Conservation (phyloP, 1,284 basidiomycete species). For the Marasmius oreades region DNA sequence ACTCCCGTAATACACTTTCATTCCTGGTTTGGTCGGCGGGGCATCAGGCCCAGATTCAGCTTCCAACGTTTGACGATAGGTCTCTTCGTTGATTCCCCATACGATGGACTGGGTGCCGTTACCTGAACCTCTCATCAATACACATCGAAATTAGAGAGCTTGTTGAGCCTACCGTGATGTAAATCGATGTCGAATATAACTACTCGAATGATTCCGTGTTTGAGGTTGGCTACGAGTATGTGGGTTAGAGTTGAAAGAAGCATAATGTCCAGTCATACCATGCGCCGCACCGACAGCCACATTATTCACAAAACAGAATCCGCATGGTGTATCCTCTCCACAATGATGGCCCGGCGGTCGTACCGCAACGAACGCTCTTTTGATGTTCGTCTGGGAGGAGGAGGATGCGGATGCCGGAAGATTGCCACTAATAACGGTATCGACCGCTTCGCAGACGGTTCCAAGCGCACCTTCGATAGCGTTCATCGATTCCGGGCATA, state of each 20-base stretch:
- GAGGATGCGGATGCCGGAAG: constrained; percentile 2
- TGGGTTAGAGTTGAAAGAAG: background rate
- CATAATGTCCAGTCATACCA: constrained; percentile 42
- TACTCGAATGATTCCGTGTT: constrained; percentile 75
- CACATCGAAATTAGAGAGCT: background rate
- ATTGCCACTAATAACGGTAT: constrained; percentile 41
- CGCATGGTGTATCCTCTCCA: constrained; percentile 82
- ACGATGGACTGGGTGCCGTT: constrained; percentile 92
- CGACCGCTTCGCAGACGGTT: constrained; percentile 84
- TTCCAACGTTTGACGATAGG: constrained; percentile 66
- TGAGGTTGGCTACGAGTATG: constrained; percentile 61
- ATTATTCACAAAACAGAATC: constrained; percentile 95
- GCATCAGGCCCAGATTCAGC: constrained; percentile 36
- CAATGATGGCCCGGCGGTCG: constrained; percentile 92
- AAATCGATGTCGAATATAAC: constrained; percentile 94
- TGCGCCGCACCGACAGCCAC: constrained; percentile 88
- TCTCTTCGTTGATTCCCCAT: constrained; percentile 91
- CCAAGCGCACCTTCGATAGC: constrained; percentile 78
- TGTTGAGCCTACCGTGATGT: constrained; percentile 69
- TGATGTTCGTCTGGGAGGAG: constrained; percentile 14
- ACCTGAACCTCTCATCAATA: constrained; percentile 39
- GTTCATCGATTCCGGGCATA: constrained; percentile 65
- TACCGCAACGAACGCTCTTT: constrained; percentile 78
- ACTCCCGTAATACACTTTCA: constrained; percentile 83
- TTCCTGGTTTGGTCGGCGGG: constrained; percentile 40